Base-by-base conservation (phyloP, 805 yeast species). In the Komagataella pastoris region DNA sequence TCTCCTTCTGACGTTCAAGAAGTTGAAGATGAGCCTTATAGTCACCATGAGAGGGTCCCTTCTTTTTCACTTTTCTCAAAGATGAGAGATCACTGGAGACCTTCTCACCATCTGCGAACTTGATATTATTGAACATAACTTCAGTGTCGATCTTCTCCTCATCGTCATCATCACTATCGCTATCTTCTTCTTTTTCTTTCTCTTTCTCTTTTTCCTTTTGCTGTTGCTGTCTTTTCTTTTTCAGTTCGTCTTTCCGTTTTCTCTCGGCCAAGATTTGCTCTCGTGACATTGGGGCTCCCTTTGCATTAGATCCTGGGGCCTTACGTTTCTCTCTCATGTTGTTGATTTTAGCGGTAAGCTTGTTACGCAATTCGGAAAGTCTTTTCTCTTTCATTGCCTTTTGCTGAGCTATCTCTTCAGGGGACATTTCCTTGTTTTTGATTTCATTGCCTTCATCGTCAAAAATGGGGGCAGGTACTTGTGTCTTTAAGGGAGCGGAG, bases 1-100 rank as follows among this genome's bases (percentile, higher is more conserved):
- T 84, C 19, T 74, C 73, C 62, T 85, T 86, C 65, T 86, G 86
- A 54, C 76, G 76, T 62, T 91, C 95, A 23, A 89, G 68, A 55
- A 83, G 77, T 57, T 74, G 74, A 58, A 93, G 73, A 67, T 93
- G 97, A 0, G 88, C 93, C 56, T 82, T 83, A 51, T 86, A 66
- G 68, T 93, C 99, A 54, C 84, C 80, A 62, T 82, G 83, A 2
- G 91, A 77, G 2, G 97, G 96, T 0, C 96, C 97, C 65, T 86
- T 88, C 66, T 73, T 75, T 64, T 80, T 83, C 52, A 69, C 66
- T 57, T 71, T 82, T 60, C 93, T 75, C 47, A 77, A 65, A 55
- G 70, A 73, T 54, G 70, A 73, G 59, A 79, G 73, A 64, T 88
- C 95, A 2, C 89, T 81, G 4, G 95, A 85, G 23, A 84, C 79